Evolutionary conservation across 2,329 filamentous ascomycete species (phyloP).

Genomic region (Sphaerulina populicola): DNA sequence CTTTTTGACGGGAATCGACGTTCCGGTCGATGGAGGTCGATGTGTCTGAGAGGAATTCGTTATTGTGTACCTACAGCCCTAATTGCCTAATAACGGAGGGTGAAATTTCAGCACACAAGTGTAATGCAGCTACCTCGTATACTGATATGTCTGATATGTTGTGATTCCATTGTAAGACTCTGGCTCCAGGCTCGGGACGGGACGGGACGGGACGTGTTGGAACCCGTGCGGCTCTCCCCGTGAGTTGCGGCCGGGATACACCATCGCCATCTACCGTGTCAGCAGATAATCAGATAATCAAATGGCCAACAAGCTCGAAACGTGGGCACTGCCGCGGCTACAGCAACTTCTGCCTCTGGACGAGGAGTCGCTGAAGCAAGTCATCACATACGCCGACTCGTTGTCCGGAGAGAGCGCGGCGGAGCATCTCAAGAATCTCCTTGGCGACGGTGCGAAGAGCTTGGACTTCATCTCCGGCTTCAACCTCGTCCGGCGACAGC

Average conservation of each 20-base stretch:
- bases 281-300: no score
- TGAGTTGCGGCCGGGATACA: no score
- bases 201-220: no score
- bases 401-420: conserved; percentile 70
- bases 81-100: no score
- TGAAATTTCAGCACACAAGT: no score
- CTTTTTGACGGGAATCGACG: conserved; percentile 64
- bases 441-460: conserved; percentile 73
- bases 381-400: conserved; percentile 71
- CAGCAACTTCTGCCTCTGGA: conserved; percentile 75
- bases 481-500: conserved; percentile 54
- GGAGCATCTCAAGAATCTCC: conserved; percentile 76
- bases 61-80: background rate
- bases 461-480: conserved; percentile 65
- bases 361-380: conserved; percentile 71
- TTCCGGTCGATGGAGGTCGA: conserved; percentile 55
- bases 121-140: no score
- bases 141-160: no score
- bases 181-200: no score
- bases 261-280: no score
- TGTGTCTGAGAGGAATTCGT: conserved; percentile 30
- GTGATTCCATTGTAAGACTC: no score
- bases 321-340: conserved; percentile 62
- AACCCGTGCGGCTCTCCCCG: no score
- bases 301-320: conserved; percentile 26